phyloP scores from a whole-genome alignment of 2,329 filamentous ascomycete genomes.

The Xylariaceae sp. region DNA sequence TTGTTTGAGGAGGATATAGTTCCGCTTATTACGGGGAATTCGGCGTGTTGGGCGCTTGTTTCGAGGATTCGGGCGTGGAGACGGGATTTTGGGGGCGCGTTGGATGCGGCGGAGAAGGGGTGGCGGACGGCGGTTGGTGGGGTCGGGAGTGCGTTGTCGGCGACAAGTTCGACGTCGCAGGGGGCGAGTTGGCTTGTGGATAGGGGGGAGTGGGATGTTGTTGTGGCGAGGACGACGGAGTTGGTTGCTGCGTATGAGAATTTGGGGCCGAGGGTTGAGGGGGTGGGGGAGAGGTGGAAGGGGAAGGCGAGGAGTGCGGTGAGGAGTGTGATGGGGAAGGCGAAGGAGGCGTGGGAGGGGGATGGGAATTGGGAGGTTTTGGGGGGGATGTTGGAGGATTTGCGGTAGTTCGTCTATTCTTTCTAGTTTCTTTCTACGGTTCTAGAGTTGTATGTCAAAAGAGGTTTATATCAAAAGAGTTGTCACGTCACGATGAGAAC shows the following conservation, averaged over 20 bases:
- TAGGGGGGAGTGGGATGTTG: conserved; percentile 60
- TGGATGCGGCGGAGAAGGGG: conserved; percentile 82
- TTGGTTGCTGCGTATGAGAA: conserved; percentile 80
- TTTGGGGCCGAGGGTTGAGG: conserved; percentile 59
- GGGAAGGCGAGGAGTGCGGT: conserved; percentile 83
- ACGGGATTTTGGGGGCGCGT: conserved; percentile 61
- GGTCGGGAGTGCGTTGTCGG: conserved; percentile 43
- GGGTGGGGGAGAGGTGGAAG: conserved; percentile 76
- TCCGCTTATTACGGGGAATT: conserved; percentile 77
- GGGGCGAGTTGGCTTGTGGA: conserved; percentile 49
- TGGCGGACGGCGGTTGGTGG: conserved; percentile 68
- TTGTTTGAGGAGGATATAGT: conserved; percentile 70
- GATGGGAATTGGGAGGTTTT: conserved; percentile 62
- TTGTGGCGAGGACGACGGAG: conserved; percentile 74
- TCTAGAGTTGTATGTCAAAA: background rate
- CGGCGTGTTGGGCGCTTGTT: conserved; percentile 71
- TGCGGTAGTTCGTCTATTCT: conserved; percentile 35
- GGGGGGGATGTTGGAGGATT: conserved; percentile 49
- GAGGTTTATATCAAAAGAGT: background rate
- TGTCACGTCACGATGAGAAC: too few species aligned
- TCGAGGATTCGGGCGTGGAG: conserved; percentile 69
- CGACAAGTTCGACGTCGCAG: conserved; percentile 34
- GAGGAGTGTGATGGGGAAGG: conserved; percentile 76
- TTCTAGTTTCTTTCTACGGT: too few species aligned
- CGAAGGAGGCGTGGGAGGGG: conserved; percentile 76